phyloP scores from a whole-genome alignment of 208 protist species.

The Novymonas esmeraldas region DNA sequence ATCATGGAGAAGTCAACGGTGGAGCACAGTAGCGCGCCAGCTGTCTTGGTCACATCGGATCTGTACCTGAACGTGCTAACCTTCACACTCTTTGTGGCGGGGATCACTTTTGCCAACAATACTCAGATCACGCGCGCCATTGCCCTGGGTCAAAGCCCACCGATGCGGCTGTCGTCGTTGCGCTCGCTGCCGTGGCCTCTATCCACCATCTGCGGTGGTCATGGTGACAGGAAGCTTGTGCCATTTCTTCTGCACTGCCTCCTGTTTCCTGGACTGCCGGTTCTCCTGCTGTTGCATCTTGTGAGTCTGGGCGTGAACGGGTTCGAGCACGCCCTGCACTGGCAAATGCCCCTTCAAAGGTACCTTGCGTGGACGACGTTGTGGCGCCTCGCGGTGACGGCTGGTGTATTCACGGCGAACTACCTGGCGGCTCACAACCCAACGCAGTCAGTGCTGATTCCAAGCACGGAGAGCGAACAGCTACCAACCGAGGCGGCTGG shows the following conservation, averaged over 20 bases:
- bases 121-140: slow-evolving; percentile 44
- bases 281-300: slow-evolving; percentile 28
- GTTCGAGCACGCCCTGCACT: slow-evolving; percentile 27
- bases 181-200: slow-evolving; percentile 39
- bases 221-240: slow-evolving; percentile 36
- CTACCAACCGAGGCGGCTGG: not conserved
- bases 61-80: slow-evolving; percentile 39
- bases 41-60: slow-evolving; percentile 28
- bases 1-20: slow-evolving; percentile 45
- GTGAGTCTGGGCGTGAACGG: slow-evolving; percentile 34
- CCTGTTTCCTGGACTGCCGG: slow-evolving; percentile 32
- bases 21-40: slow-evolving; percentile 39
- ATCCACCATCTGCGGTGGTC: slow-evolving; percentile 31
- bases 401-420: slow-evolving; percentile 36
- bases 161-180: slow-evolving; percentile 34
- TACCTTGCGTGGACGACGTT: slow-evolving; percentile 43
- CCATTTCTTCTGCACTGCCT: slow-evolving; percentile 44
- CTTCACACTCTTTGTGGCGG: slow-evolving; percentile 33
- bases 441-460: slow-evolving; percentile 41
- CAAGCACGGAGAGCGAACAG: slow-evolving; percentile 10
- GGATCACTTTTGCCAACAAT: slow-evolving; percentile 38
- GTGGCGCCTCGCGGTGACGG: slow-evolving; percentile 37
- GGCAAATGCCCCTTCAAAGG: slow-evolving; percentile 39
- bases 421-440: slow-evolving; percentile 48
- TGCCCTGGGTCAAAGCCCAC: slow-evolving; percentile 39